Conservation (phyloP, 2,329 filamentous ascomycete genomes). For the Monosporascus sp. region DNA sequence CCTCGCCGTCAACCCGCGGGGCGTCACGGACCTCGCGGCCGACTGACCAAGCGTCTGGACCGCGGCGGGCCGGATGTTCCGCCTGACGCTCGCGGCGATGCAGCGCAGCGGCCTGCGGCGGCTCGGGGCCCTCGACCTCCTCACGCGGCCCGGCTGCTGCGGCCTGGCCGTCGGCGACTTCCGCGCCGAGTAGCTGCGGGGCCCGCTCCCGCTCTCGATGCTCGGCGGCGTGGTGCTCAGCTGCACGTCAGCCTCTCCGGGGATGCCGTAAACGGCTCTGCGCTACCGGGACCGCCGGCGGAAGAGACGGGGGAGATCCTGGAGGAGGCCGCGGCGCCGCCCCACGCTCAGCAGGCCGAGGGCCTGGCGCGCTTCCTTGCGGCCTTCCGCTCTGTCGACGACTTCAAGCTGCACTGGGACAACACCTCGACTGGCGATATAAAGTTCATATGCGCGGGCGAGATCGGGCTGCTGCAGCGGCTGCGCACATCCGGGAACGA, state of each 20-base stretch:
- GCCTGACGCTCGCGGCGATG: neutral
- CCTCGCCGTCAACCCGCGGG: neutral
- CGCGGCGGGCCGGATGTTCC: neutral
- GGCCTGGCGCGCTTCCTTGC: neutral
- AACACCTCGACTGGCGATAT: neutral
- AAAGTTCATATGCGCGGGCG: neutral
- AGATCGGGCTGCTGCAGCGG: neutral
- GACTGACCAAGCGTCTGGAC: neutral
- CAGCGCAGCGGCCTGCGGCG: neutral
- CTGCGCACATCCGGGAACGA: neutral
- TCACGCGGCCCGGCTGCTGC: neutral
- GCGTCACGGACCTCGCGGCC: neutral
- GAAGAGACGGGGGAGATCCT: neutral
- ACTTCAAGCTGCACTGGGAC: neutral
- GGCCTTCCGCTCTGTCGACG: neutral
- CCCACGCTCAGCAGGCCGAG: neutral
- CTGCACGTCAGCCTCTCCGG: neutral
- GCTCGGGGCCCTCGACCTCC: neutral
- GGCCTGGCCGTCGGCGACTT: neutral
- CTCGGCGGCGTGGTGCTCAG: neutral
- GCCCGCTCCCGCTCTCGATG: neutral
- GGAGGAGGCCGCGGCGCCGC: neutral
- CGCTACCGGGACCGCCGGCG: neutral
- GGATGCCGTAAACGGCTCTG: neutral
- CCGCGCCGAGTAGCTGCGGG: neutral